Base-by-base conservation (phyloP, 306 rosid genomes). In the Medicago arabica region DNA sequence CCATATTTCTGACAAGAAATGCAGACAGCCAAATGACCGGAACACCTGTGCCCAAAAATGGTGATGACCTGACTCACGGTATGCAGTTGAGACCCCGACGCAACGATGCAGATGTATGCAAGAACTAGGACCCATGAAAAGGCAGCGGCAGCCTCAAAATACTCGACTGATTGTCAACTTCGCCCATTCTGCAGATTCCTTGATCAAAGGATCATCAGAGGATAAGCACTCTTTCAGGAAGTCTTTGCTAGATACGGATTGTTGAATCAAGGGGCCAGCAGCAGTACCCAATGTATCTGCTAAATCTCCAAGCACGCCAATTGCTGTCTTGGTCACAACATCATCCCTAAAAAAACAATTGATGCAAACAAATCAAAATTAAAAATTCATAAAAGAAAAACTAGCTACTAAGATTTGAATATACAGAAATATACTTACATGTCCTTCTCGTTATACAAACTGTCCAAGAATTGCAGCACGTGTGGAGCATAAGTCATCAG, bases 151-250 rank as follows among this genome's bases (percentile, higher is more conserved):
- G 80, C 89, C 84, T 93, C 90, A 91, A 88, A 82, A 85, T 69
- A 96, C 97, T 73, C 93, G 89, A 78, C 87, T 87, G 78, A 93
- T 85, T 46, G 97, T 93, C 81, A 89, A 85, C 91, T 89, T 91
- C 61, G 95, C 97, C 98, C 98, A 93, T 71, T 93, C 98, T 0
- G 97, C 98, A 19, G 98, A 86, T 88, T 93, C 98, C 89, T 87
- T 91, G 23, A 93, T 68, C 80, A 85, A 85, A 81, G 74, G 95
- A 76, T 93, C 98, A 31, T 91, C 96, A 14, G 97, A 91, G 18
- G 87, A 83, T 78, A 93, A 88, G 76, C 98, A 93, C 71, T 93
- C 98, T 40, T 82, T 88, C 78, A 91, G 88, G 72, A 91, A 93
- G 80, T 88, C 96, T 84, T 84, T 93, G 93, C 97, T 87, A 21